These are phyloP conservation scores for Mortierella antarctica DNA, from an alignment of 192 early-diverging fungal species.

Conservation along the genomic window DNA sequence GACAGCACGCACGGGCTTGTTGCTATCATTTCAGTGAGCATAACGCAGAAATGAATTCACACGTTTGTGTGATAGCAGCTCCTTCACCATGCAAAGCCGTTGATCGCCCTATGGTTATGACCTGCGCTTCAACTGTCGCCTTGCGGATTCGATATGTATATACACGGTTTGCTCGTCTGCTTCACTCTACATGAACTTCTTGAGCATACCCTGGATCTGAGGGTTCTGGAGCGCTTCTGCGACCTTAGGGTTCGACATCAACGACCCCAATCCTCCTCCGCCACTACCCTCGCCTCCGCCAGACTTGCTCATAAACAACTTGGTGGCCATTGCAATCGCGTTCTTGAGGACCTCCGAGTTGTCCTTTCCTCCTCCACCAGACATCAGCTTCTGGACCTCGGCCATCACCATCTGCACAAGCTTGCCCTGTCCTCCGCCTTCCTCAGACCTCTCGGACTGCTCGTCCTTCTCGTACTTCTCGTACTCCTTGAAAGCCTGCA, in stretches of 20 bases:
- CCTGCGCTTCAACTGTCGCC: neutral
- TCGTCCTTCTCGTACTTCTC: neutral
- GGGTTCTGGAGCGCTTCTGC: constrained; percentile 11
- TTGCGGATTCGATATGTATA: no score
- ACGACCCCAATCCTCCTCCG: constrained; percentile 12
- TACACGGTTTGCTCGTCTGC: no score
- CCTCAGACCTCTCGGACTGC: neutral
- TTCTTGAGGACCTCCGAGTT: constrained; percentile 26
- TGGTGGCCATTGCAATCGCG: constrained; percentile 39
- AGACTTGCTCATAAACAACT: constrained; percentile 42
- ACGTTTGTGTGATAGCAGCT: no score
- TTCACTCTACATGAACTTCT: constrained; percentile 12
- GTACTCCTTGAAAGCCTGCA: constrained; percentile 27
- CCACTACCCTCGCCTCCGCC: constrained; percentile 7
- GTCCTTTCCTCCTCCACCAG: constrained; percentile 24
- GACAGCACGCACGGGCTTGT: no score
- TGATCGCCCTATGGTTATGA: neutral
- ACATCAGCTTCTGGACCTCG: constrained; percentile 48
- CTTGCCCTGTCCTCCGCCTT: constrained; percentile 23
- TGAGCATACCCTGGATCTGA: constrained; percentile 7
- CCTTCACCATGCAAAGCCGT: no score
- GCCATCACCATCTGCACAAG: constrained; percentile 47
- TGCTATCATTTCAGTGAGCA: no score
- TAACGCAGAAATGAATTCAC: no score
- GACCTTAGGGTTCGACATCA: constrained; percentile 8